Evolutionary conservation across 2,329 filamentous ascomycete species (phyloP), one percentile per base, ranked within the genome.

Genomic region (Cytospora leucostoma): DNA sequence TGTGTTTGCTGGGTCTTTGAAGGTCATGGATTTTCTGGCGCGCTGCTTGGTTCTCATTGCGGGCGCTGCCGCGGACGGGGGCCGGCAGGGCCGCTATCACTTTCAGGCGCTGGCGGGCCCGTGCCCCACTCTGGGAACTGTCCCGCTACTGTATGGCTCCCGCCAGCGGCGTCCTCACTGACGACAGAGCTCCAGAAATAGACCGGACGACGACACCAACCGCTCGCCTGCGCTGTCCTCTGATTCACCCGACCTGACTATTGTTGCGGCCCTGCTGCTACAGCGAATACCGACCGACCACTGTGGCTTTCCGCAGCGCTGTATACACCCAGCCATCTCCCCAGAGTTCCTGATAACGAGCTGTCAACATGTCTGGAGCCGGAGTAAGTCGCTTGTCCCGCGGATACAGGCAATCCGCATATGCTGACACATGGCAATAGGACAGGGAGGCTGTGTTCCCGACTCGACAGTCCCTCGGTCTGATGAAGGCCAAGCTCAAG

Each of bases 401-500:
- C 54, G 61, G 60, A 59, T 32, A 37, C 47, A 38, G n/a, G 33
- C 32, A 38, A 55, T 6, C 47, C 15, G 33, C 34, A 59, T 11
- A 50, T 60, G 62, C 64, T 66, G 51, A 66, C 61, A 56, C 56
- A 34, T 17, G 27, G 17, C 21, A 15, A 62, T 49, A 97, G 93
- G 92, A 94, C 77, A 88, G 95, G 77, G 95, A 99, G 80, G 85
- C 93, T 74, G 94, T 99, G 79, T 99, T 99, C 80, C 92, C 95
- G 73, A 99, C 95, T 75, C 92, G 95, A 73, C 95, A 99, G 83
- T 96, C 93, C 76, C 83, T 99, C 79, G 93, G 93, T 68, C 79
- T 96, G 74, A 99, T 99, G 94, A 98, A 98, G 80, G 88, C 89
- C 69, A 99, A 99, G 84, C 88, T 99, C 74, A 98, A 98, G 83